These are phyloP conservation scores for Bruguiera hainesii DNA, from an alignment of 441 rosid species.

Conservation along the genomic window DNA sequence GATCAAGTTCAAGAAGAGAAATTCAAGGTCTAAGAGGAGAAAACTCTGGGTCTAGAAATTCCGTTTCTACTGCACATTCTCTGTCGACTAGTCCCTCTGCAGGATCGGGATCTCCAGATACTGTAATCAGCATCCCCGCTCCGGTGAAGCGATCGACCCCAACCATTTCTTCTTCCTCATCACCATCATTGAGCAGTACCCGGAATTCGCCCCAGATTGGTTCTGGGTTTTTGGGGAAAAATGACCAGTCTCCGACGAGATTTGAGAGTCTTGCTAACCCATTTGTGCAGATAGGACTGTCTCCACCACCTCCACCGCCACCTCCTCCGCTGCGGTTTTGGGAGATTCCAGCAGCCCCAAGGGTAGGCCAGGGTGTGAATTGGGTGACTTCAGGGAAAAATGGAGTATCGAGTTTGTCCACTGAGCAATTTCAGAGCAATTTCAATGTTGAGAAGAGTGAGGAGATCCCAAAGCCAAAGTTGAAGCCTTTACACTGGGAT, in stretches of 20 bases:
- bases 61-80: conserved; percentile 51
- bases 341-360: conserved; percentile 35
- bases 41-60: conserved; percentile 42
- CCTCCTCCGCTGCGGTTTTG: conserved; percentile 50
- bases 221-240: conserved; percentile 20
- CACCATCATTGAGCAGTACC: conserved; percentile 28
- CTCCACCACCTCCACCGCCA: conserved; percentile 64
- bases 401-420: conserved; percentile 10
- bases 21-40: conserved; percentile 28
- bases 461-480: conserved; percentile 52
- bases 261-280: conserved; percentile 15
- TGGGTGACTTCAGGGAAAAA: conserved; percentile 22
- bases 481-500: conserved; percentile 94
- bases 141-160: conserved; percentile 28
- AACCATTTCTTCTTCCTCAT: conserved; percentile 28
- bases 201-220: conserved; percentile 29
- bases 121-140: conserved; percentile 27
- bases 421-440: conserved; percentile 25
- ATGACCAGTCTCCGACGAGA: conserved; percentile 15
- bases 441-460: conserved; percentile 36
- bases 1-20: conserved; percentile 46
- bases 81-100: conserved; percentile 38
- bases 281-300: conserved; percentile 33
- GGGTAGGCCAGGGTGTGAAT: conserved; percentile 10
- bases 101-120: conserved; percentile 38